Evolutionary conservation across 768 basidiomycete species (phyloP).

Genomic region (Hygrocybe coccinea): DNA sequence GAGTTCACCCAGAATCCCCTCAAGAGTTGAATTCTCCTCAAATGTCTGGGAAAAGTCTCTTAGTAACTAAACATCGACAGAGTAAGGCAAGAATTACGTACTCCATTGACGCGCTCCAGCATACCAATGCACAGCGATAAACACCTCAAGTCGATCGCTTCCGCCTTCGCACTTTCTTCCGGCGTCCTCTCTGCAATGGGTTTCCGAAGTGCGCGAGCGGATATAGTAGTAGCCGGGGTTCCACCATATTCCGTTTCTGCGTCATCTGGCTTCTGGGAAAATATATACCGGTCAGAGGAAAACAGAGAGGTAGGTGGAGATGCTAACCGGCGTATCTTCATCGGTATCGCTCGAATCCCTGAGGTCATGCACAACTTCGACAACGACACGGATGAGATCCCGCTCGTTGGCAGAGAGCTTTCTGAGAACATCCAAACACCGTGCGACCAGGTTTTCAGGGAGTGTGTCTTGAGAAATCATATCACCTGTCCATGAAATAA

Average conservation of each 20-base stretch:
- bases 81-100: slow-evolving; percentile 33
- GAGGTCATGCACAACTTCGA: slow-evolving; percentile 81
- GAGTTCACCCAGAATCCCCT: slow-evolving; percentile 69
- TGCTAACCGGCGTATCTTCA: slow-evolving; percentile 33
- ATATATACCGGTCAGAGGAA: background rate
- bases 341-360: slow-evolving; percentile 47
- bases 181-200: slow-evolving; percentile 43
- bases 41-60: slow-evolving; percentile 42
- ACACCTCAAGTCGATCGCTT: slow-evolving; percentile 69
- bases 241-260: slow-evolving; percentile 20
- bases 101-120: slow-evolving; percentile 82
- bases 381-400: slow-evolving; percentile 82
- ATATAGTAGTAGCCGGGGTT: slow-evolving; percentile 23
- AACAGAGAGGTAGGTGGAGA: background rate
- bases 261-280: slow-evolving; percentile 7
- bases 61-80: background rate
- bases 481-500: slow-evolving; percentile 45
- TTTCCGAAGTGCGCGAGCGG: slow-evolving; percentile 25
- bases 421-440: slow-evolving; percentile 79
- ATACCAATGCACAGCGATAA: slow-evolving; percentile 74
- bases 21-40: slow-evolving; percentile 65
- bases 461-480: slow-evolving; percentile 74
- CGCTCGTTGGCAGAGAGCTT: slow-evolving; percentile 67
- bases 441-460: slow-evolving; percentile 62
- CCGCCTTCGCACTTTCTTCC: slow-evolving; percentile 54